Conservation (phyloP, 805 yeast genomes). For the Starmerella powellii region DNA sequence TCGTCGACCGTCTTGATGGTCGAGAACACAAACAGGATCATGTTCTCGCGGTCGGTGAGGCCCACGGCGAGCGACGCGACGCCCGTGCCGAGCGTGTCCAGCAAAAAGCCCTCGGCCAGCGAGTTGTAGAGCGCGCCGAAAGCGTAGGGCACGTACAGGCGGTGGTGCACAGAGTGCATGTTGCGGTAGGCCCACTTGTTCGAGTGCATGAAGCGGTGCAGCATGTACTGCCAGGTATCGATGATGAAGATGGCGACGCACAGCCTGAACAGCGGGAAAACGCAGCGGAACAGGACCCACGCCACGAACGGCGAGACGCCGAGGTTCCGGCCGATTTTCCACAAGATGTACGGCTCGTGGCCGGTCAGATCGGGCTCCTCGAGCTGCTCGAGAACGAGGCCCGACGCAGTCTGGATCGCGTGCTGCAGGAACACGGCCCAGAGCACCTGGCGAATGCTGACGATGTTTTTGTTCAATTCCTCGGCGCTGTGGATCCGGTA, state of each 20-base stretch:
- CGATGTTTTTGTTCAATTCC: constrained; percentile 74
- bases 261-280: constrained; percentile 48
- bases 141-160: constrained; percentile 91
- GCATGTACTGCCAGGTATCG: constrained; percentile 91
- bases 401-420: constrained; percentile 64
- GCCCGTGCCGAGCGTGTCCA: constrained; percentile 90
- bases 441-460: constrained; percentile 53
- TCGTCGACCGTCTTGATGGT: constrained; percentile 96
- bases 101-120: constrained; percentile 82
- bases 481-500: constrained; percentile 88
- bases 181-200: constrained; percentile 62
- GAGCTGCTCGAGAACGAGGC: constrained; percentile 40
- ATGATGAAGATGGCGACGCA: constrained; percentile 55
- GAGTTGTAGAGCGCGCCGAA: constrained; percentile 92
- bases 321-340: constrained; percentile 35
- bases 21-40: constrained; percentile 67
- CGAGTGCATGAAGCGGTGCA: constrained; percentile 80
- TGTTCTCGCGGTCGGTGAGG: constrained; percentile 64
- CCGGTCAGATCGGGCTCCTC: constrained; percentile 44
- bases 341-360: constrained; percentile 37
- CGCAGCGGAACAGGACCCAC: constrained; percentile 47
- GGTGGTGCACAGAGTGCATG: constrained; percentile 90
- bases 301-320: constrained; percentile 29
- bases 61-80: constrained; percentile 53
- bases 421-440: constrained; percentile 80